phyloP scores from a whole-genome alignment of 495 filamentous ascomycete species.

The Daldinia bambusicola region DNA sequence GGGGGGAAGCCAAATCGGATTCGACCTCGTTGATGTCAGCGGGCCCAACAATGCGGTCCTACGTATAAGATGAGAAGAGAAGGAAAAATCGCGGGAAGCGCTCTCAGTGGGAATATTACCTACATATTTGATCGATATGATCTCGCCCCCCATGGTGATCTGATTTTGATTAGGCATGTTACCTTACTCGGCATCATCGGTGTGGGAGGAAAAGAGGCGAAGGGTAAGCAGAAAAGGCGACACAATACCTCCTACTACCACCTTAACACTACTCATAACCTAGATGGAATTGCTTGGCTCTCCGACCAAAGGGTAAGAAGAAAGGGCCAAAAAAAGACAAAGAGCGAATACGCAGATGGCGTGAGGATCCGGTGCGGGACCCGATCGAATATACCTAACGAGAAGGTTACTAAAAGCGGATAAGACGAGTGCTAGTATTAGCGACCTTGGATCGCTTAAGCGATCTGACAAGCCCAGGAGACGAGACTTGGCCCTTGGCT shows the following conservation, averaged over 20 bases:
- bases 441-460: constrained; percentile 6
- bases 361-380: constrained; percentile 10
- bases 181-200: constrained; percentile 8
- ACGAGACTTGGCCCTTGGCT: neutral
- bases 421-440: constrained; percentile 21
- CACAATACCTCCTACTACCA: too few relatives aligned
- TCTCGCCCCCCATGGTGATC: constrained; percentile 7
- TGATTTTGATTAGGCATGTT: too few relatives aligned
- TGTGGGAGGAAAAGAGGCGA: neutral
- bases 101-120: constrained; percentile 4
- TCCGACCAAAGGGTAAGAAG: constrained; percentile 15
- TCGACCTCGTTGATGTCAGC: constrained; percentile 1
- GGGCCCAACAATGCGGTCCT: constrained; percentile 15
- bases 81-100: constrained; percentile 17
- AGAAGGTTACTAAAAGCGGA: constrained; percentile 41
- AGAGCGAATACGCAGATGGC: neutral
- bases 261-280: too few relatives aligned
- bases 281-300: too few relatives aligned
- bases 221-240: neutral
- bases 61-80: neutral
- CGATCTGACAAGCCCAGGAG: constrained; percentile 28
- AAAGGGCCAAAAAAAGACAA: too few relatives aligned
- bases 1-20: neutral
- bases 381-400: constrained; percentile 27
- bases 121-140: constrained; percentile 23